Evolutionary conservation across 169 alveolate species (phyloP).

Genomic region (Cryptosporidium bovis): DNA sequence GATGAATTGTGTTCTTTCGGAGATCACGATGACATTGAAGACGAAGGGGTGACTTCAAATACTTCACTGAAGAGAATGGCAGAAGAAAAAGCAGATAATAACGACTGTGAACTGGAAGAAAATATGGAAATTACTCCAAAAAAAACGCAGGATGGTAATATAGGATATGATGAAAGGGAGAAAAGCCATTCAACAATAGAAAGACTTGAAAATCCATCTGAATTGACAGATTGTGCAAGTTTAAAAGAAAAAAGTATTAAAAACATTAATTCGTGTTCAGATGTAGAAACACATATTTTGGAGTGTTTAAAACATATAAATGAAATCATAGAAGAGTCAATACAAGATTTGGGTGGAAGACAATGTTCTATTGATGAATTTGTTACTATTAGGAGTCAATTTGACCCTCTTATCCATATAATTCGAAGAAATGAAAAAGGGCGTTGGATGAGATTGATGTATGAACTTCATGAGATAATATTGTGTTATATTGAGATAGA

Average conservation of each 20-base stretch:
- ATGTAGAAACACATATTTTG: constrained; percentile 24
- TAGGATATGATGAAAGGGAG: too few relatives aligned
- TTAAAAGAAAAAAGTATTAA: not conserved
- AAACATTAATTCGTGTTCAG: constrained; percentile 20
- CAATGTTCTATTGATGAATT: constrained; percentile 27
- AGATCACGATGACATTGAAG: constrained; percentile 4
- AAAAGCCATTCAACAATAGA: not conserved
- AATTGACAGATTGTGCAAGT: not conserved
- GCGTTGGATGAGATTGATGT: constrained; percentile 64
- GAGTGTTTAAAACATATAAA: constrained; percentile 21
- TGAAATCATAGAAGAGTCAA: constrained; percentile 38
- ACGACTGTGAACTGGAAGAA: too few relatives aligned
- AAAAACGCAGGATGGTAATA: too few relatives aligned
- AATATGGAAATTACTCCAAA: too few relatives aligned
- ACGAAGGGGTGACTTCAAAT: constrained; percentile 12
- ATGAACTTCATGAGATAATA: constrained; percentile 41
- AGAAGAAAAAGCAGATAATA: too few relatives aligned
- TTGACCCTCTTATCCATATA: constrained; percentile 40
- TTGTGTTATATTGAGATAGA: constrained; percentile 41
- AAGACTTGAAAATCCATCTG: constrained; percentile 3
- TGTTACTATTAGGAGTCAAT: constrained; percentile 44
- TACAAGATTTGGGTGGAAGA: constrained; percentile 4
- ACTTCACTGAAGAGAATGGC: not conserved
- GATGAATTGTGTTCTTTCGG: not conserved
- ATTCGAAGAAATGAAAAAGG: constrained; percentile 61